phyloP scores from a whole-genome alignment of 345 rosid species.

The Bruguiera parviflora region DNA sequence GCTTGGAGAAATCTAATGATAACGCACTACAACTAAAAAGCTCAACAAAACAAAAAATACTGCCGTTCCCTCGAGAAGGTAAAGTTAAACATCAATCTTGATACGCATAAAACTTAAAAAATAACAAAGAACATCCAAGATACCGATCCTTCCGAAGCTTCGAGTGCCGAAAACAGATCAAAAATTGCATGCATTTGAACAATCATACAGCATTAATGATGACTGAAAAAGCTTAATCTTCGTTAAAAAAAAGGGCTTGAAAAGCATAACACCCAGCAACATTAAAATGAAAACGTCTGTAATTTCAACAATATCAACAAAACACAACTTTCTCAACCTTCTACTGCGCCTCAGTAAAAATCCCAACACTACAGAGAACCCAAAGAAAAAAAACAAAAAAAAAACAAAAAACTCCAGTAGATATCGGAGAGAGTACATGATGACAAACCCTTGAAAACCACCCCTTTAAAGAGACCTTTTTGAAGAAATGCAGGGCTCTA shows the following conservation, averaged over 20 bases:
- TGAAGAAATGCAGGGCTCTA: neutral
- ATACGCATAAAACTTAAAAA: neutral
- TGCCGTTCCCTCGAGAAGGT: neutral
- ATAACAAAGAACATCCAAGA: conserved; percentile 22
- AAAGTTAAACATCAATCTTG: neutral
- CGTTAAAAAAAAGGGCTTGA: neutral
- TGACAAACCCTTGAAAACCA: neutral
- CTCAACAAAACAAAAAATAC: neutral
- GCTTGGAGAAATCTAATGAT: too few species aligned
- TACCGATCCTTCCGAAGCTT: neutral
- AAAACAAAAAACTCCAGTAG: neutral
- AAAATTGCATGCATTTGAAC: neutral
- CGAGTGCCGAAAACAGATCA: neutral
- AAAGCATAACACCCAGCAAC: neutral
- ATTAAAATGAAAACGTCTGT: neutral
- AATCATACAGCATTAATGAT: neutral
- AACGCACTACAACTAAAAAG: neutral
- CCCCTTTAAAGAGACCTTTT: neutral
- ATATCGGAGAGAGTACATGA: neutral
- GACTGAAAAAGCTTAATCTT: too few species aligned
- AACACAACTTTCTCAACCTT: neutral
- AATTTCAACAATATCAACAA: neutral
- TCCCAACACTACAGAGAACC: neutral
- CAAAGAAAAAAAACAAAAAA: neutral
- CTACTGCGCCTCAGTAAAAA: neutral